phyloP scores from a whole-genome alignment of 202 grass and related monocot genomes.

The Cymbopogon flexuosus region DNA sequence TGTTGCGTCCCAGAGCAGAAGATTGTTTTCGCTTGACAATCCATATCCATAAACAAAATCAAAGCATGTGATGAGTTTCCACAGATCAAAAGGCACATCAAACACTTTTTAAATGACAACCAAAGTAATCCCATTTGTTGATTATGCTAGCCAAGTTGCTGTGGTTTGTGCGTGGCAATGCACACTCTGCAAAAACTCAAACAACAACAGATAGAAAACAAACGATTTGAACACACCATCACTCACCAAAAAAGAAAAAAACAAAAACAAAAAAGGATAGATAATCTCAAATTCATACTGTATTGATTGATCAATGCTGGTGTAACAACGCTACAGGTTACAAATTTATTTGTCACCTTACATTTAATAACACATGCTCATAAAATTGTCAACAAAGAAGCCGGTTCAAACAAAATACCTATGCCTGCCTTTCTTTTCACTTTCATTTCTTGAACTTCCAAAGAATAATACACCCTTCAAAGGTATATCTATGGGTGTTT shows the following conservation, averaged over 20 bases:
- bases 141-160: too few species aligned
- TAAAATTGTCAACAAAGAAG: conserved; percentile 3
- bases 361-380: background rate
- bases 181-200: too few species aligned
- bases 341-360: conserved; percentile 12
- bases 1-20: too few species aligned
- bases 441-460: background rate
- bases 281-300: background rate
- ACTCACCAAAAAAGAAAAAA: background rate
- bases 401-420: background rate
- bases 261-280: background rate
- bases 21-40: too few species aligned
- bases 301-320: background rate
- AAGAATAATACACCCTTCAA: conserved; percentile 20
- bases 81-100: background rate
- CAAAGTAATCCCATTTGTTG: background rate
- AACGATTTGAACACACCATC: background rate
- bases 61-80: background rate
- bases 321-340: background rate
- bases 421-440: background rate
- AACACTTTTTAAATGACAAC: background rate
- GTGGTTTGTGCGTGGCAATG: too few species aligned
- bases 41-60: too few species aligned
- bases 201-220: background rate
- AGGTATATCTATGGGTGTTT: background rate